Conservation (phyloP, 2,329 filamentous ascomycete genomes). For the Calycina marina region DNA sequence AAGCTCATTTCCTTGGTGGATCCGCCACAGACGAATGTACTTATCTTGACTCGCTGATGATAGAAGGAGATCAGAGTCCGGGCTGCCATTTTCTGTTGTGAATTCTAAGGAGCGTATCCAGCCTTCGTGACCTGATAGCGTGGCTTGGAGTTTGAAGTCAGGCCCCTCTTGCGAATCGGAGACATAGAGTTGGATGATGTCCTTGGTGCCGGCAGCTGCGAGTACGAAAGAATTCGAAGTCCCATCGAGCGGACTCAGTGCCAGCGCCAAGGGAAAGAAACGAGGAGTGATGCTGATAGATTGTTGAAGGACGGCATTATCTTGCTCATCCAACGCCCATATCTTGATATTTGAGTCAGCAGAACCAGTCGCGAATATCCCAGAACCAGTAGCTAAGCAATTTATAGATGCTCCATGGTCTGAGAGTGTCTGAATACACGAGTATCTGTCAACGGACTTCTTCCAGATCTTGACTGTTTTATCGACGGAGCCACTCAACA, state of each 20-base stretch:
- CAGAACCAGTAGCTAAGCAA: constrained; percentile 30
- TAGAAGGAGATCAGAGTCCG: constrained; percentile 56
- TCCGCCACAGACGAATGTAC: constrained; percentile 85
- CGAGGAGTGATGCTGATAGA: constrained; percentile 60
- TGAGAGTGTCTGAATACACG: constrained; percentile 37
- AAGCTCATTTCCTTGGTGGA: constrained; percentile 56
- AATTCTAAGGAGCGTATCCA: constrained; percentile 87
- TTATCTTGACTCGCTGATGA: constrained; percentile 96
- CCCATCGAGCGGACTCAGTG: constrained; percentile 45
- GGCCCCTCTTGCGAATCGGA: constrained; percentile 28
- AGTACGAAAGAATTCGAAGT: constrained; percentile 44
- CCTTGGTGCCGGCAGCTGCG: constrained; percentile 74
- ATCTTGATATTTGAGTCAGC: constrained; percentile 60
- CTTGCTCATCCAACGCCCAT: constrained; percentile 46
- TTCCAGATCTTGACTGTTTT: constrained; percentile 64
- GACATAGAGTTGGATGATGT: constrained; percentile 67
- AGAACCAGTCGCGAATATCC: constrained; percentile 59
- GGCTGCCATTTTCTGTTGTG: constrained; percentile 39
- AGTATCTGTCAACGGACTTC: constrained; percentile 22
- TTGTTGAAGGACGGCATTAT: constrained; percentile 43
- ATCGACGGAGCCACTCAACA: constrained; percentile 75
- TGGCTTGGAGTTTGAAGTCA: constrained; percentile 59
- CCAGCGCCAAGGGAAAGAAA: constrained; percentile 69
- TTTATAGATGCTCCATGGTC: constrained; percentile 64
- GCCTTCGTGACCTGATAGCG: constrained; percentile 77